phyloP scores from a whole-genome alignment of 257 asterid genomes.

The Ophiorrhiza pumila region DNA sequence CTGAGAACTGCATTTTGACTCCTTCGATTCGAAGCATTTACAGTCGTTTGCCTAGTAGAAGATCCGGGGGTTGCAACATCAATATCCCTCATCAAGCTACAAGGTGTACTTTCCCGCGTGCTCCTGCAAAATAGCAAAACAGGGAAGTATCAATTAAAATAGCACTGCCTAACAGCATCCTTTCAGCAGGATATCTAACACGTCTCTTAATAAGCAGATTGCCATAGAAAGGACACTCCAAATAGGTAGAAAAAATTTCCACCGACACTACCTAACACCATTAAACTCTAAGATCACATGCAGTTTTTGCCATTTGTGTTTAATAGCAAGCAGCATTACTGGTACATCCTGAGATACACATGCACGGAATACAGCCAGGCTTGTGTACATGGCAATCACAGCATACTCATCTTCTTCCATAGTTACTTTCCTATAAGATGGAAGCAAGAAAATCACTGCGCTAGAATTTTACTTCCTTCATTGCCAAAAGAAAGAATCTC shows the following conservation, averaged over 20 bases:
- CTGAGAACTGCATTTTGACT: constrained; percentile 29
- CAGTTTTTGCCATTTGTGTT: background rate
- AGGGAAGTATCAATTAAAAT: background rate
- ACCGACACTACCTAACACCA: background rate
- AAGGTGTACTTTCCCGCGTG: constrained; percentile 67
- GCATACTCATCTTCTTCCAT: background rate
- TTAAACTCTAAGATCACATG: background rate
- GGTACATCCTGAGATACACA: background rate
- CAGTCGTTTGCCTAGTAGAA: constrained; percentile 39
- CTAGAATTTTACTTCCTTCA: background rate
- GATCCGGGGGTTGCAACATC: constrained; percentile 41
- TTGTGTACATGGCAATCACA: background rate
- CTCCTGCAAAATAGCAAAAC: constrained; percentile 39
- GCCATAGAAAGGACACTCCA: background rate
- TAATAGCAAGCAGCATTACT: background rate
- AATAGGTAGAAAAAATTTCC: background rate
- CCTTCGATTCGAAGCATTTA: constrained; percentile 24
- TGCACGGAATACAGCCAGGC: background rate
- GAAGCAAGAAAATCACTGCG: background rate
- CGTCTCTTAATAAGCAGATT: background rate
- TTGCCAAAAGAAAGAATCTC: background rate
- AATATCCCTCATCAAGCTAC: constrained; percentile 43
- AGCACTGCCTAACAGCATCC: background rate
- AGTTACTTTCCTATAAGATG: background rate
- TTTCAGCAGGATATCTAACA: constrained; percentile 3